Conservation (phyloP, 106 monocot species). For the Phalaenopsis equestris region DNA sequence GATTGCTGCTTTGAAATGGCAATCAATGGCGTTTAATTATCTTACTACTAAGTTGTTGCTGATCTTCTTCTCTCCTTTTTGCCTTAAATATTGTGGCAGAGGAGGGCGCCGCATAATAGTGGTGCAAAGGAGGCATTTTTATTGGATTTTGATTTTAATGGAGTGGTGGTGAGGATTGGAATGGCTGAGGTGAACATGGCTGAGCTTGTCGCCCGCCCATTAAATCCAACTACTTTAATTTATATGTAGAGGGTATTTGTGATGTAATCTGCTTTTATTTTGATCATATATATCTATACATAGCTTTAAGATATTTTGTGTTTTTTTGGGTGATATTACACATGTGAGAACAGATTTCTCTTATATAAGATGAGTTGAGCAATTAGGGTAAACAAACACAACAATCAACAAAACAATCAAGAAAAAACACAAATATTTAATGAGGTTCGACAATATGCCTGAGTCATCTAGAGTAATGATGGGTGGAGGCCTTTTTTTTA, state of each 20-base stretch:
- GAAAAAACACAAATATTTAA: too few relatives aligned
- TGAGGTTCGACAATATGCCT: too few relatives aligned
- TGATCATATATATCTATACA: too few relatives aligned
- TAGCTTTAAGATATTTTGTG: too few relatives aligned
- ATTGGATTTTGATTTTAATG: background rate
- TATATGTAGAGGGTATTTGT: background rate
- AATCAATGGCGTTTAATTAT: background rate
- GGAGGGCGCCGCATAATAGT: background rate
- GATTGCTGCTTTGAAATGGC: slow-evolving; percentile 11
- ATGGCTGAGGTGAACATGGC: slow-evolving; percentile 33
- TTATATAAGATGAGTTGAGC: too few relatives aligned
- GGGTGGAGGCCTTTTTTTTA: too few relatives aligned
- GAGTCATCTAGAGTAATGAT: too few relatives aligned
- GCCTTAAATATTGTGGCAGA: background rate
- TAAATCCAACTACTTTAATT: slow-evolving; percentile 1
- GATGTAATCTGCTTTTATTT: background rate
- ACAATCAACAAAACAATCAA: too few relatives aligned
- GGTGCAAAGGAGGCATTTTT: background rate
- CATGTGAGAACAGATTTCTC: too few relatives aligned
- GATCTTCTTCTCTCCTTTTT: background rate
- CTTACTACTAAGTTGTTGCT: background rate
- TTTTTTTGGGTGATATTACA: too few relatives aligned
- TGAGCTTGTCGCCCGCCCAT: slow-evolving; percentile 29
- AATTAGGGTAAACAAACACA: too few relatives aligned
- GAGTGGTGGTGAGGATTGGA: background rate